These are phyloP conservation scores for Xylaria sp. DNA, from an alignment of 495 filamentous ascomycete species.

Conservation along the genomic window DNA sequence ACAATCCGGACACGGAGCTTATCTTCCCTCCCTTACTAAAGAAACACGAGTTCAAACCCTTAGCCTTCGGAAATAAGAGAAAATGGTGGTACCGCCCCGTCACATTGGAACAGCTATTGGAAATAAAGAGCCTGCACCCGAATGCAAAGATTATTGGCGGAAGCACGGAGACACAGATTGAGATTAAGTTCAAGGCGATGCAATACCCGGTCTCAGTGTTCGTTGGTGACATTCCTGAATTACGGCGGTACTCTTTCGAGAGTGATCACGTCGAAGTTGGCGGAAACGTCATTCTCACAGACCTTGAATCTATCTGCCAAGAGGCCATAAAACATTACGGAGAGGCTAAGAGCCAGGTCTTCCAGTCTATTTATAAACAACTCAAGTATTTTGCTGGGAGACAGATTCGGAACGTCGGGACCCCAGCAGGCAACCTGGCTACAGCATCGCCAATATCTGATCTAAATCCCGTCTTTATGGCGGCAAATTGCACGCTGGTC, in stretches of 20 bases:
- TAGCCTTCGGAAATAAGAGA: conserved; percentile 91
- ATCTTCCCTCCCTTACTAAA: conserved; percentile 89
- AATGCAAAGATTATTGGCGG: conserved; percentile 94
- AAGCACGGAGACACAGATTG: conserved; percentile 96
- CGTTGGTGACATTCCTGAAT: conserved; percentile 89
- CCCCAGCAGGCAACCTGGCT: conserved; percentile 92
- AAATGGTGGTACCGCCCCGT: conserved; percentile 94
- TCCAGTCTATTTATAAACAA: conserved; percentile 77
- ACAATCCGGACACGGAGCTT: conserved; percentile 89
- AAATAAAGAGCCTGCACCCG: conserved; percentile 87
- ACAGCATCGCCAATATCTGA: conserved; percentile 97
- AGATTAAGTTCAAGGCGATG: conserved; percentile 97
- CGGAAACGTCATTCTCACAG: conserved; percentile 89
- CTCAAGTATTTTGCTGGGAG: conserved; percentile 92
- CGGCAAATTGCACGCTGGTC: conserved; percentile 78
- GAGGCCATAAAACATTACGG: conserved; percentile 86
- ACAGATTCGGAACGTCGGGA: conserved; percentile 96
- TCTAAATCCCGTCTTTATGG: conserved; percentile 93
- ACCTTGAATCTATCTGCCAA: conserved; percentile 74
- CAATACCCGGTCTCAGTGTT: conserved; percentile 89
- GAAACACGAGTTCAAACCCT: conserved; percentile 80
- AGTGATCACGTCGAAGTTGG: conserved; percentile 86
- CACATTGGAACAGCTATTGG: conserved; percentile 83
- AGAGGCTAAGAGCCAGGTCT: conserved; percentile 69
- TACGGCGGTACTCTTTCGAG: conserved; percentile 78